Evolutionary conservation across 2,329 filamentous ascomycete species (phyloP).

Genomic region (Aspergillus sp.): DNA sequence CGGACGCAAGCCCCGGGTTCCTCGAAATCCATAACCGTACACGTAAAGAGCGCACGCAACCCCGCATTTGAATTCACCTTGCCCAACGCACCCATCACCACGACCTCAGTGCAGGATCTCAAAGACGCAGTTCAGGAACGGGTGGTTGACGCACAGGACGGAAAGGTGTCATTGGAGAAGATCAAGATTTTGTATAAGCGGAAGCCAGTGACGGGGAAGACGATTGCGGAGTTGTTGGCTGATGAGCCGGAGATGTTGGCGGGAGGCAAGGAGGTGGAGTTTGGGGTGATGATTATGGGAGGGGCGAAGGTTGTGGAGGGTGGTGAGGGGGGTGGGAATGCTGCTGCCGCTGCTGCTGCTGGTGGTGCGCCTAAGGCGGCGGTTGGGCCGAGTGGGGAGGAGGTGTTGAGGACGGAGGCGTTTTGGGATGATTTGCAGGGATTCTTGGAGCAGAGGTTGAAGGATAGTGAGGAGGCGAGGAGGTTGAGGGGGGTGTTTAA

Average conservation of each 20-base stretch:
- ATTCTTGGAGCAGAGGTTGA: constrained; percentile 76
- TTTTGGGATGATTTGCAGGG: constrained; percentile 87
- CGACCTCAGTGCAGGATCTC: constrained; percentile 76
- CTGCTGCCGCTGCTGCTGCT: constrained; percentile 11
- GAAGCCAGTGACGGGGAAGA: constrained; percentile 74
- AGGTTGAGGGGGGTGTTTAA: constrained; percentile 69
- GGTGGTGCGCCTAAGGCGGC: constrained; percentile 39
- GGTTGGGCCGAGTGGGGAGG: constrained; percentile 57
- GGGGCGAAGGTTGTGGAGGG: constrained; percentile 55
- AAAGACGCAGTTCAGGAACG: constrained; percentile 68
- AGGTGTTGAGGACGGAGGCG: constrained; percentile 66
- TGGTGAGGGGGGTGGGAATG: constrained; percentile 21
- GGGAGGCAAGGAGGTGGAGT: constrained; percentile 61
- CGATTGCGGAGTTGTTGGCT: constrained; percentile 69
- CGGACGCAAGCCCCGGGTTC: constrained; percentile 37
- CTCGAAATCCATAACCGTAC: constrained; percentile 41
- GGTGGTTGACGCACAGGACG: constrained; percentile 52
- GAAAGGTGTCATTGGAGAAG: constrained; percentile 60
- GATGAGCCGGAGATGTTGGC: constrained; percentile 50
- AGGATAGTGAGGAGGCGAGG: constrained; percentile 67
- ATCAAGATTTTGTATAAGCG: constrained; percentile 84
- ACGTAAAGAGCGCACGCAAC: constrained; percentile 66
- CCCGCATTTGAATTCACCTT: constrained; percentile 70
- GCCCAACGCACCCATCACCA: constrained; percentile 58
- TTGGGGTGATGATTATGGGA: constrained; percentile 85